Conservation (phyloP, 371 early-diverging fungal species). For the Funneliformis caledonium region DNA sequence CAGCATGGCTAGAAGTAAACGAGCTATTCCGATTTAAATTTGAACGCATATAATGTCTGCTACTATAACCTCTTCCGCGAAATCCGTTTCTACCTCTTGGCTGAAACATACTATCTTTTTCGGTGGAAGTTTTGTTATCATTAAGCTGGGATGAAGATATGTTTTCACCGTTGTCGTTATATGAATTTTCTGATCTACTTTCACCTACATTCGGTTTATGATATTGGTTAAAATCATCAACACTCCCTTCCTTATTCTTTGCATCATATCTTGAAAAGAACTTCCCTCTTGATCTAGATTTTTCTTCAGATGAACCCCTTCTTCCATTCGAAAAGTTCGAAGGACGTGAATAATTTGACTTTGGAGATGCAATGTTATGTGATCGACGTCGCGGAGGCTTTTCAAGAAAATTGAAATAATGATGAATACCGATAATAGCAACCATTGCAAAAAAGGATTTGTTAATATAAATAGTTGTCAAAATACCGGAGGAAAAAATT, state of each 20-base stretch:
- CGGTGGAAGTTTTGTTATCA: background rate
- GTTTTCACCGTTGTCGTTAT: background rate
- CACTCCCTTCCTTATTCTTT: background rate
- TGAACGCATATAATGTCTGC: background rate
- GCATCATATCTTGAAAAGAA: background rate
- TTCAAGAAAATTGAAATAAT: background rate
- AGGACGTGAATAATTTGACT: background rate
- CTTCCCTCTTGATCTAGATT: background rate
- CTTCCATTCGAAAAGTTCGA: background rate
- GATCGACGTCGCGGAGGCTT: conserved; percentile 9
- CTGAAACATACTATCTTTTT: background rate
- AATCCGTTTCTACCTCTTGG: background rate
- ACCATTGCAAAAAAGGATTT: background rate
- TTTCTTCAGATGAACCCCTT: background rate
- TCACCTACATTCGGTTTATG: background rate
- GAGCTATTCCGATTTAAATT: background rate
- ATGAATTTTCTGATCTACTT: background rate
- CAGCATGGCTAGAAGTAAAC: background rate
- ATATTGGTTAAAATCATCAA: background rate
- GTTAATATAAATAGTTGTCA: background rate
- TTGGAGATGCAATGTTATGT: background rate
- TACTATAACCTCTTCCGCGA: background rate
- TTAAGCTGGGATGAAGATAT: background rate
- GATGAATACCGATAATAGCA: background rate
- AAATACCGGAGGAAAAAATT: conserved; percentile 4